Evolutionary conservation across 179 eudicot species (phyloP), one percentile per base, ranked within the genome.

Genomic region (Silene coronaria): DNA sequence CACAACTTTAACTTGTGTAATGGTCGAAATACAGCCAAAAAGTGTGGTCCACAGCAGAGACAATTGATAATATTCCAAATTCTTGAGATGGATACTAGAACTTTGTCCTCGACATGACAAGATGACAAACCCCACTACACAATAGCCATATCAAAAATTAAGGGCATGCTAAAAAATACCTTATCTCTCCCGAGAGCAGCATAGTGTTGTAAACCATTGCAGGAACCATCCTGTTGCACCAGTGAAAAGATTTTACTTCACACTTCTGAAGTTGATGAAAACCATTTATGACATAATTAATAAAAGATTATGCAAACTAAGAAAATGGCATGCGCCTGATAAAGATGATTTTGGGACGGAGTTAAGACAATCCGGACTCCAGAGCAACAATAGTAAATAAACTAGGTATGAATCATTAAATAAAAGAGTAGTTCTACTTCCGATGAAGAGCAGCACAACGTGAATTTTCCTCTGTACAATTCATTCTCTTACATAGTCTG

Each of bases 121-220:
- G 57, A 51, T 51, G 57, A 51, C 57, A 51, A 51, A 19, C 57
- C 16, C 57, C 46, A 38, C 46, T 13, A 51, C 57, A 51, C 57
- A 51, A 14, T 17, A 7, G n/a, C 12, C 55, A 17, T 4, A 17
- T 27, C 68, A 32, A 21, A 42, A 68, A 9, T 53, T 9, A 28
- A 7, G 32, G 10, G 24, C 10, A 30, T 17, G 23, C 4, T 38
- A 36, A 53, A 28, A 70, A 32, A 21, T 94, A 96, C 99, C 97
- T 93, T 88, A 81, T 96, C 99, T 88, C 99, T 93, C 73, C 99
- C 99, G 64, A 96, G 92, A 80, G 99, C 99, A 82, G 99, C 99
- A 85, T 96, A 96, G 79, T 96, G 99, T 80, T 96, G 99, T 78
- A 96, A 87, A 58, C 99, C 99, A 81, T 96, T 96, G 86, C 99